phyloP scores from a whole-genome alignment of 352 stramenopile genomes.

The Phytophthora citricola region DNA sequence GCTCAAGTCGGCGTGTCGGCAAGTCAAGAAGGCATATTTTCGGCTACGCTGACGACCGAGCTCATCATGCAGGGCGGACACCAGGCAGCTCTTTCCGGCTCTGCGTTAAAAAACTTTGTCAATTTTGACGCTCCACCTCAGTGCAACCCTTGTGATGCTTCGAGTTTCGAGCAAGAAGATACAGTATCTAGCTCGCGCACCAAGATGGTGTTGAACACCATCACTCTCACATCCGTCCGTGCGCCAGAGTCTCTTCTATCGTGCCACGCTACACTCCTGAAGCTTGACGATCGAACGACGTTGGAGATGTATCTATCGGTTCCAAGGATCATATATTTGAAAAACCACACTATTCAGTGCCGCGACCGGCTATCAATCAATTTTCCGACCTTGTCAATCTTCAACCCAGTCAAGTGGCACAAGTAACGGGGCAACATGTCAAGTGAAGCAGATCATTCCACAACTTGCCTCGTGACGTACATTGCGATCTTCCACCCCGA shows the following conservation, averaged over 20 bases:
- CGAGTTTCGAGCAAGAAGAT: not conserved
- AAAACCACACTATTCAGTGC: constrained; percentile 20
- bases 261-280: not conserved
- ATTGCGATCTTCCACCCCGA: constrained; percentile 9
- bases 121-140: constrained; percentile 1
- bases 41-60: not conserved
- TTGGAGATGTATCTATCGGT: constrained; percentile 15
- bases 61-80: constrained; percentile 13
- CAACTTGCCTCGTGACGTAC: constrained; percentile 26
- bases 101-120: not conserved
- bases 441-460: constrained; percentile 24
- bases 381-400: constrained; percentile 20
- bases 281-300: constrained; percentile 13
- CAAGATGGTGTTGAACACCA: not conserved
- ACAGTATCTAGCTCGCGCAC: not conserved
- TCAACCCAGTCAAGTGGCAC: constrained; percentile 18
- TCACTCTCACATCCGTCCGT: constrained; percentile 10
- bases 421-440: constrained; percentile 4
- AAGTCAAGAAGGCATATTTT: not conserved
- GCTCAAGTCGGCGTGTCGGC: too few species aligned
- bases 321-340: constrained; percentile 28
- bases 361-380: constrained; percentile 2
- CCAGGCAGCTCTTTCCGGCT: constrained; percentile 6
- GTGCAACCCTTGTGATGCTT: constrained; percentile 5
- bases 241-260: not conserved